A percentile compares a stretch with the other conserved stretches of the same genome.
phyloP scores from a whole-genome alignment of 1,284 basidiomycete species.

The Cryptococcus depauperatus region DNA sequence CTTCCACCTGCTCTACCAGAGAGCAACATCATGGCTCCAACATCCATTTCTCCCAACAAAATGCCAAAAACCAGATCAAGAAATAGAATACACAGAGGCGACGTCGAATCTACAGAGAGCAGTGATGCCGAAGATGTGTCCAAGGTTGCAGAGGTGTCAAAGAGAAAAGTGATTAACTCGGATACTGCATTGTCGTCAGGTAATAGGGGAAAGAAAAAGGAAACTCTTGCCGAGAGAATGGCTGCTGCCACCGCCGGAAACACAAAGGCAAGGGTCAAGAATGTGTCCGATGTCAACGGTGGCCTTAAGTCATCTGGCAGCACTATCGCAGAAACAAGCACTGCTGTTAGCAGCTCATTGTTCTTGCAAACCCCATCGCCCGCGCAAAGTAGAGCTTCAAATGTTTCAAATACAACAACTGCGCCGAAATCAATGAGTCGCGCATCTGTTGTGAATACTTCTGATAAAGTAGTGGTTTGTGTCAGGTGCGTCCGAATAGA shows the following conservation, averaged over 20 bases:
- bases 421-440: neutral
- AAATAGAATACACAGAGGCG: conserved; percentile 24
- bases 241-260: conserved; percentile 13
- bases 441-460: neutral
- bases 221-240: conserved; percentile 25
- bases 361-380: conserved; percentile 6
- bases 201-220: conserved; percentile 18
- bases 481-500: conserved; percentile 28
- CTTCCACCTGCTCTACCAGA: conserved; percentile 28
- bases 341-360: neutral
- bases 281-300: conserved; percentile 19
- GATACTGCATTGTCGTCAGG: conserved; percentile 13
- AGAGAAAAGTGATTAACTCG: conserved; percentile 21
- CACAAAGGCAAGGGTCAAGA: conserved; percentile 19
- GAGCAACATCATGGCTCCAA: conserved; percentile 19
- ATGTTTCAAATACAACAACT: conserved; percentile 2
- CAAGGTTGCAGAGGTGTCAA: conserved; percentile 16
- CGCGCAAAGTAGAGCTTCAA: conserved; percentile 8
- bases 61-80: conserved; percentile 13
- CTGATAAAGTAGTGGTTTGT: conserved; percentile 42
- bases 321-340: neutral
- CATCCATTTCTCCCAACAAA: conserved; percentile 12
- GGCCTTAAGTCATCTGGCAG: conserved; percentile 15
- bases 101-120: conserved; percentile 29
- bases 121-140: conserved; percentile 11